phyloP scores from a whole-genome alignment of 2,329 filamentous ascomycete genomes.

The Aureobasidium uvarum region DNA sequence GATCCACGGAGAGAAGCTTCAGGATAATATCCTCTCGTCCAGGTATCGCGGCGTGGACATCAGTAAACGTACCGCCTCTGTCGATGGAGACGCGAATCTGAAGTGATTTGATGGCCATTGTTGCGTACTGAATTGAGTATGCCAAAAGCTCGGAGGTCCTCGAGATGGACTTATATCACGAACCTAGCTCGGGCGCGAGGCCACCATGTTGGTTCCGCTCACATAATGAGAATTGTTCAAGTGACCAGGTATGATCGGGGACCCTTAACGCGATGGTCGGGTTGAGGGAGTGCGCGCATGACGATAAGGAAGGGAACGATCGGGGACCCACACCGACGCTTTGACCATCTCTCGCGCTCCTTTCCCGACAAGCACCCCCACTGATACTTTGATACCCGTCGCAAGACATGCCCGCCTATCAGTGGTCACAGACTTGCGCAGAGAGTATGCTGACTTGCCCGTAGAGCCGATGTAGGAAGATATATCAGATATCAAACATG shows the following conservation, averaged over 20 bases:
- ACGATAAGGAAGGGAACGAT: not conserved
- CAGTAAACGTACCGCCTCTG: constrained; percentile 26
- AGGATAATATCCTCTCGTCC: constrained; percentile 33
- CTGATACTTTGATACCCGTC: not conserved
- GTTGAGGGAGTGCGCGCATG: not conserved
- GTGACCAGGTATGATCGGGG: constrained; percentile 21
- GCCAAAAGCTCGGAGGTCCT: not conserved
- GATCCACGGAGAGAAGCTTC: constrained; percentile 37
- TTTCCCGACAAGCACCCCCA: not conserved
- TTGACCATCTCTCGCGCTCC: constrained; percentile 3
- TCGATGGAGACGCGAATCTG: constrained; percentile 24
- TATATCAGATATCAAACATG: not conserved
- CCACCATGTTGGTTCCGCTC: not conserved
- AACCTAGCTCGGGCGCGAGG: not conserved
- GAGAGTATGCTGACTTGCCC: not conserved
- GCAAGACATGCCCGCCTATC: not conserved
- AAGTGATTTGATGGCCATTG: constrained; percentile 26
- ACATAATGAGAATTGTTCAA: constrained; percentile 2
- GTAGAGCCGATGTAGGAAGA: not conserved
- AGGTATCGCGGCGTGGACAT: constrained; percentile 22
- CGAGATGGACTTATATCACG: not conserved
- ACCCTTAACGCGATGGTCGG: not conserved
- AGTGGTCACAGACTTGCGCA: not conserved
- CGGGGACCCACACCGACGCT: constrained; percentile 22
- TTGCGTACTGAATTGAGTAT: not conserved